Conservation (phyloP, 108 stramenopile species). For the Fragilaria radians region DNA sequence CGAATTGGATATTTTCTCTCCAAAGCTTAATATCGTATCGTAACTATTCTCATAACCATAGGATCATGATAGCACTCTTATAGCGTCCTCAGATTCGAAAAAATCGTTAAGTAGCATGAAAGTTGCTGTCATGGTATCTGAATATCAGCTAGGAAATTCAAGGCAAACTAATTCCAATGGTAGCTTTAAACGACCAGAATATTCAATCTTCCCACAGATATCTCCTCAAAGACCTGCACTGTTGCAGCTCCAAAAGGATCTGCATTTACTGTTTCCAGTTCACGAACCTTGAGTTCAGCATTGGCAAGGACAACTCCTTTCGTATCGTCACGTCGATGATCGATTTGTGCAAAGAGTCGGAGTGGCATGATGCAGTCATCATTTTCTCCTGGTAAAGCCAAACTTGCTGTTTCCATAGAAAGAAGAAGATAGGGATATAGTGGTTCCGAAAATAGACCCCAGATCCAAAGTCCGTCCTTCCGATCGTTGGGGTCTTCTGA, state of each 20-base stretch:
- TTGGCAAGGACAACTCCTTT: slow-evolving; percentile 25
- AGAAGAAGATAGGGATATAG: slow-evolving; percentile 85
- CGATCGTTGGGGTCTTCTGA: slow-evolving; percentile 85
- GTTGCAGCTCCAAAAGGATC: slow-evolving; percentile 67
- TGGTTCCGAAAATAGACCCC: slow-evolving; percentile 88
- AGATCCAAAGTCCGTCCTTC: slow-evolving; percentile 86
- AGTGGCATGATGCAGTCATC: slow-evolving; percentile 57
- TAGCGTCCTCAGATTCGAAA: too few relatives aligned
- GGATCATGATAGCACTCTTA: too few relatives aligned
- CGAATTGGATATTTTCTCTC: too few relatives aligned
- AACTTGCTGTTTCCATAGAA: slow-evolving; percentile 61
- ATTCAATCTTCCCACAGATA: slow-evolving; percentile 49
- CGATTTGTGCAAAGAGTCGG: slow-evolving; percentile 66
- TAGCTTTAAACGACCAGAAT: slow-evolving; percentile 32
- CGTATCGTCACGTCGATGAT: slow-evolving; percentile 49
- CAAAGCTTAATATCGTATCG: too few relatives aligned
- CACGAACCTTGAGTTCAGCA: slow-evolving; percentile 32
- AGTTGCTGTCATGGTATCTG: too few relatives aligned
- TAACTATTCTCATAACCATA: too few relatives aligned
- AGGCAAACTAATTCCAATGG: background rate
- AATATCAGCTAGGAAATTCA: background rate
- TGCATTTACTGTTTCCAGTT: slow-evolving; percentile 49
- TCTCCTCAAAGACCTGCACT: slow-evolving; percentile 67
- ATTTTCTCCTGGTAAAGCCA: slow-evolving; percentile 35
- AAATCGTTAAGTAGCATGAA: too few relatives aligned